phyloP scores from a whole-genome alignment of 2,329 filamentous ascomycete genomes.

The Paecilomyces variotii region DNA sequence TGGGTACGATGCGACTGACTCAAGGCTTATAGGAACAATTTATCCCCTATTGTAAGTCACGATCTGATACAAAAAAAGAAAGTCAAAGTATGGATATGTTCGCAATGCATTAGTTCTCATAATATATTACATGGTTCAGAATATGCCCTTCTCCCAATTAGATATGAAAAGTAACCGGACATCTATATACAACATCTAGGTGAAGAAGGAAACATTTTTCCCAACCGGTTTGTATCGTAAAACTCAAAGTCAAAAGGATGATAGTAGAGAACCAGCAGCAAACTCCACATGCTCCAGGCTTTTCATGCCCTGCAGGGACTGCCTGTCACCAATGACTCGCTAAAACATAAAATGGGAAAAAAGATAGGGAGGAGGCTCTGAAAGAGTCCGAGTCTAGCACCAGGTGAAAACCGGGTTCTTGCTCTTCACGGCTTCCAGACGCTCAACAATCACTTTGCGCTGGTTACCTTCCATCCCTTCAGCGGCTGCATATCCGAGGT shows the following conservation, averaged over 20 bases:
- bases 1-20: too few relatives aligned
- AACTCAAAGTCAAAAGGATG: not conserved
- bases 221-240: not conserved
- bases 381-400: constrained; percentile 54
- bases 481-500: constrained; percentile 88
- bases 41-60: too few relatives aligned
- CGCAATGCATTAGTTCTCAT: constrained; percentile 1
- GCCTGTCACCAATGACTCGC: constrained; percentile 17
- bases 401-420: constrained; percentile 95
- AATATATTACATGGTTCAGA: constrained; percentile 1
- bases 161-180: constrained; percentile 2
- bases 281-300: constrained; percentile 13
- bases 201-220: not conserved
- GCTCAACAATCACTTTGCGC: constrained; percentile 92
- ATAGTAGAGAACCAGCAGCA: constrained; percentile 8
- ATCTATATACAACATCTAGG: constrained; percentile 27
- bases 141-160: not conserved
- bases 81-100: not conserved
- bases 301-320: constrained; percentile 11
- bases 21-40: too few relatives aligned
- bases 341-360: constrained; percentile 14
- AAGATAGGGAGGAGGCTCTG: not conserved
- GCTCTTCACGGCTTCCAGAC: constrained; percentile 90
- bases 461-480: constrained; percentile 87
- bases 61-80: too few relatives aligned